A percentile compares a stretch with the other conserved stretches of the same genome.
These are phyloP conservation scores for Solanum raphanifolium DNA, from an alignment of 257 asterid genomes.

Conservation along the genomic window DNA sequence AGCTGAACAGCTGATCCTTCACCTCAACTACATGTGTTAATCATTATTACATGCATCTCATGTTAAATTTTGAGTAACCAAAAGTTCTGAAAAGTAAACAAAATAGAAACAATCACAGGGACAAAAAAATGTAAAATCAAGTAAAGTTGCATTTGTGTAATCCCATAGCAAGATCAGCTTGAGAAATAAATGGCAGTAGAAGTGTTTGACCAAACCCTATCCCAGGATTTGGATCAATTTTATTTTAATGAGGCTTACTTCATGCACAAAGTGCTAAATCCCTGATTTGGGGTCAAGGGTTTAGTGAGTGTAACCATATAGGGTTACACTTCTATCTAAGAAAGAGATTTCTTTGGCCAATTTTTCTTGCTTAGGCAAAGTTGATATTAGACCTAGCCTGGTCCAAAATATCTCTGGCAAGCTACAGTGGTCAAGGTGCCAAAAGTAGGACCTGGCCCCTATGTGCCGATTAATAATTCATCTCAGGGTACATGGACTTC, in stretches of 20 bases:
- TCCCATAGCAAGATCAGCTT: neutral
- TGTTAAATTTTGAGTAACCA: neutral
- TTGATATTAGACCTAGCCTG: neutral
- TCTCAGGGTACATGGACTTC: neutral
- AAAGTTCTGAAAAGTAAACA: neutral
- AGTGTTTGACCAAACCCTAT: neutral
- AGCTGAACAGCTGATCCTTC: neutral
- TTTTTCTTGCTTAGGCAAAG: neutral
- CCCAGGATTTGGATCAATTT: neutral
- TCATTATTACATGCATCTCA: neutral
- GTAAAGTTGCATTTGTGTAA: neutral
- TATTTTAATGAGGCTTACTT: neutral
- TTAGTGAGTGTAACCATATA: neutral
- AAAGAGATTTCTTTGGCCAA: neutral
- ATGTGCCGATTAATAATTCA: neutral
- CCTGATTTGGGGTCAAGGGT: neutral
- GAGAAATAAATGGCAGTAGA: neutral
- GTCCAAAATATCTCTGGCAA: neutral
- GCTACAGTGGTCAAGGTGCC: neutral
- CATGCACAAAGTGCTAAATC: neutral
- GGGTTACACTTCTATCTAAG: neutral
- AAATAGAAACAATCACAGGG: neutral
- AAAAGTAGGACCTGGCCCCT: neutral
- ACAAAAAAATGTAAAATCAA: neutral
- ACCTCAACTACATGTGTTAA: neutral